A percentile compares a stretch with the other conserved stretches of the same genome.
Evolutionary conservation across 371 early-diverging fungal genomes (phyloP).

Genomic region (Mucor circinelloides): DNA sequence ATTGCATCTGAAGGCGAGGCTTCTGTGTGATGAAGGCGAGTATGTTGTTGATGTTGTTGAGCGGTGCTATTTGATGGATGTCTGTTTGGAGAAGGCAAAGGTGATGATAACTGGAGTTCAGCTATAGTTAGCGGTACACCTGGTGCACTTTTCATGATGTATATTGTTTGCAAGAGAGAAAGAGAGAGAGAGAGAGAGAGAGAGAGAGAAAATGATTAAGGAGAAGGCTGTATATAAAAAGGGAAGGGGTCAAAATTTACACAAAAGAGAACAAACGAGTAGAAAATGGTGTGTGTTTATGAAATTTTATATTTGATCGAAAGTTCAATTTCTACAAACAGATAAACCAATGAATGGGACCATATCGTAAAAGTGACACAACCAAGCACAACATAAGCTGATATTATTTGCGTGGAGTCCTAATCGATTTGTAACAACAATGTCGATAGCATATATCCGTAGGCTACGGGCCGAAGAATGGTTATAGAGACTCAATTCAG

Average conservation of each 20-base stretch:
- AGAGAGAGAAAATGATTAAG: background rate
- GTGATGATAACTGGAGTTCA: slow-evolving; percentile 29
- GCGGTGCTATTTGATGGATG: slow-evolving; percentile 6
- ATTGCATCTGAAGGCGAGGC: slow-evolving; percentile 3
- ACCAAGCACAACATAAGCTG: background rate
- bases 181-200: background rate
- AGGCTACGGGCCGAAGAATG: background rate
- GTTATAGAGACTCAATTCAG: background rate
- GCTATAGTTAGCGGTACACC: slow-evolving; percentile 24
- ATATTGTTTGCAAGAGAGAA: background rate
- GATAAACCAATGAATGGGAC: background rate
- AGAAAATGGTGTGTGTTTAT: background rate
- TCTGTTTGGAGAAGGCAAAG: slow-evolving; percentile 27
- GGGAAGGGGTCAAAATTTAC: background rate
- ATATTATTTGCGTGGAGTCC: background rate
- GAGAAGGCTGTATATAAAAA: background rate
- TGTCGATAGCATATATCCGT: background rate
- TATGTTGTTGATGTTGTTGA: slow-evolving; percentile 2
- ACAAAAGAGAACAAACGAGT: background rate
- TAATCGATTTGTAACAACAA: background rate
- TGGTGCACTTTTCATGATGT: slow-evolving; percentile 20
- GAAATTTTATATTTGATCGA: background rate
- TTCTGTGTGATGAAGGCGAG: slow-evolving; percentile 1
- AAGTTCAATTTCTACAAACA: background rate
- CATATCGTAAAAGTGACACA: background rate